Evolutionary conservation across 1,284 basidiomycete genomes (phyloP), one percentile per base, ranked within the genome.

Genomic region (Fomitopsis pinicola): DNA sequence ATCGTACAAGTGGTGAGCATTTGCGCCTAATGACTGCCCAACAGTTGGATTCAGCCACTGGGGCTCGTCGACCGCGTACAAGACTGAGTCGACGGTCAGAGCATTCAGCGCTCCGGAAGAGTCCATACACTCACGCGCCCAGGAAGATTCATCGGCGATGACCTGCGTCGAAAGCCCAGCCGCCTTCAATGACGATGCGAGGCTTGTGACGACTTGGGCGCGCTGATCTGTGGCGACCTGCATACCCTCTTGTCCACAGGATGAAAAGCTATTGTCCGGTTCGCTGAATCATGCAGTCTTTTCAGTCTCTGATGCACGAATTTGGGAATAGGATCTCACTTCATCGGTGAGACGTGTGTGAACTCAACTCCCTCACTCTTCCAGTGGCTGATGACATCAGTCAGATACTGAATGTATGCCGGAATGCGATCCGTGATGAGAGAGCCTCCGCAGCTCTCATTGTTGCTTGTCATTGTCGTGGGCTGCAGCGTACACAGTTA

Each of bases 221-320:
- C 71, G 70, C 59, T 72, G 70, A 28, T 62, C 45, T 3, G 70
- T 66, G 17, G 65, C 68, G 52, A 72, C 71, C 44, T 67, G 59
- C 72, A 73, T 73, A 19, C 72, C 72, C 59, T 73, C 72, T 60
- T 73, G 72, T n/a, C 70, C 67, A 57, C 72, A 73, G 12, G 57
- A 50, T 22, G 59, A 56, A 44, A 59, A 61, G 38, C 55, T 58
- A 35, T 58, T 19, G 17, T 55, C 55, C 17, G 52, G 52, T 35
- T 54, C 52, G n/a, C 52, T 54, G 50, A 6, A 14, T 15, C 3
- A 17, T 8, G 17, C 50, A 35, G 0, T 14, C 28, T 4, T 10
- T 35, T 38, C 5, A 53, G 50, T 33, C 26, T 6, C 35, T 4
- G 26, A 8, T 10, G n/a, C 26, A 15, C 28, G 9, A 8, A 26